A percentile compares a stretch with the other conserved stretches of the same genome.
Evolutionary conservation across 2,329 filamentous ascomycete species (phyloP).

Genomic region (Biscogniauxia mediterranea): DNA sequence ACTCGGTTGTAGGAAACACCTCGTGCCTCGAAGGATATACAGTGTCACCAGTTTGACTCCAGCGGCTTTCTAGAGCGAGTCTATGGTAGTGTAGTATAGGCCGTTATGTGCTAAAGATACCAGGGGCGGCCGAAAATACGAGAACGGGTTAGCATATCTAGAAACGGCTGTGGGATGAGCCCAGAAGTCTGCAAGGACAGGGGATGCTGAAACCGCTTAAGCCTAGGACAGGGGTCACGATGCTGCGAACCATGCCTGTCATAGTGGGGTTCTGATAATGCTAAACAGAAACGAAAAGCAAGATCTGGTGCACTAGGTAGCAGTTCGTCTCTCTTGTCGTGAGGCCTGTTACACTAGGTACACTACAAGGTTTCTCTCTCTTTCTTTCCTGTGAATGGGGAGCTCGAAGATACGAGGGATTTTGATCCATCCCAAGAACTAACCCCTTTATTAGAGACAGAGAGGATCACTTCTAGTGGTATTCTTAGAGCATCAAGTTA

Average conservation of each 20-base stretch:
- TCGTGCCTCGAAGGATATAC: neutral
- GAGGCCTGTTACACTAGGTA: neutral
- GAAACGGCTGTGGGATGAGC: constrained; percentile 16
- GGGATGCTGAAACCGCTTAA: constrained; percentile 33
- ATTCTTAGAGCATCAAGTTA: neutral
- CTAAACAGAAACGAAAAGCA: constrained; percentile 21
- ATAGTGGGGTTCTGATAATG: constrained; percentile 24
- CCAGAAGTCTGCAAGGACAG: constrained; percentile 32
- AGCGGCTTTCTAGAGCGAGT: neutral
- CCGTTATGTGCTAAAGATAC: neutral
- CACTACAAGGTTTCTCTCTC: neutral
- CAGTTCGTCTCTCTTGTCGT: neutral
- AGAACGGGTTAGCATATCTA: constrained; percentile 26
- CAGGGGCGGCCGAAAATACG: constrained; percentile 25
- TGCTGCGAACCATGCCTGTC: constrained; percentile 20
- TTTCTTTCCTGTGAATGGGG: neutral
- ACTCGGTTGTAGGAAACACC: neutral
- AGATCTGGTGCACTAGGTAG: constrained; percentile 11
- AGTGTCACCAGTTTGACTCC: neutral
- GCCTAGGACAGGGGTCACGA: constrained; percentile 22
- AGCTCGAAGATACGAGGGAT: neutral
- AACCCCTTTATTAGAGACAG: neutral
- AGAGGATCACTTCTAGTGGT: too few species aligned
- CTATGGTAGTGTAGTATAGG: neutral
- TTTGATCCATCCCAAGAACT: neutral